phyloP scores from a whole-genome alignment of 2,329 filamentous ascomycete species.

The Nannizziopsis arthrosporioides region DNA sequence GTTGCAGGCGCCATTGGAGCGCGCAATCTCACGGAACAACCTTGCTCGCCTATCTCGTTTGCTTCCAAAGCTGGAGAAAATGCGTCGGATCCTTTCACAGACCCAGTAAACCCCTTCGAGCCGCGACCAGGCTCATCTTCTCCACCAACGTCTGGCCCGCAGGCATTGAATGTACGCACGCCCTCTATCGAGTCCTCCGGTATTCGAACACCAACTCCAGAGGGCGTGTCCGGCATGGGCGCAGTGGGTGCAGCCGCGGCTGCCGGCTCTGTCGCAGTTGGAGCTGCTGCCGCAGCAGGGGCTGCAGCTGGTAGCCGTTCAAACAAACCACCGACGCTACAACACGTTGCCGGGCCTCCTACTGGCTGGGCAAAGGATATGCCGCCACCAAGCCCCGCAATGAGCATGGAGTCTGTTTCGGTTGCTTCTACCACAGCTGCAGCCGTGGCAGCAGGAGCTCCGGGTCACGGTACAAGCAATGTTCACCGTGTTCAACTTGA shows the following conservation, averaged over 20 bases:
- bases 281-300: constrained; percentile 14
- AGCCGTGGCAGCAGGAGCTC: constrained; percentile 46
- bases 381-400: constrained; percentile 19
- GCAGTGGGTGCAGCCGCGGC: constrained; percentile 32
- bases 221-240: constrained; percentile 29
- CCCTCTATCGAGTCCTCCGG: constrained; percentile 35
- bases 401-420: constrained; percentile 19
- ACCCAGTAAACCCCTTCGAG: constrained; percentile 61
- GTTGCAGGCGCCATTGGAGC: constrained; percentile 21
- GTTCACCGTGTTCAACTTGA: constrained; percentile 91
- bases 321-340: constrained; percentile 18
- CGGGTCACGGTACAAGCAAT: constrained; percentile 46
- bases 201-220: constrained; percentile 33
- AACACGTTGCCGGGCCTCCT: constrained; percentile 14
- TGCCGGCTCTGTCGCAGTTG: constrained; percentile 27
- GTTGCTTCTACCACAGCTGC: constrained; percentile 41
- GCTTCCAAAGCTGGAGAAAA: constrained; percentile 28
- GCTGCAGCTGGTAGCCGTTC: constrained; percentile 17
- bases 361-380: constrained; percentile 11
- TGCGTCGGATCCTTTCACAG: constrained; percentile 36
- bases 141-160: constrained; percentile 16
- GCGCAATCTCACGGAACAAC: constrained; percentile 27
- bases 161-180: constrained; percentile 17
- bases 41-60: constrained; percentile 18
- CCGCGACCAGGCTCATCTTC: constrained; percentile 43